Percentiles rank a stretch among this genome's conserved stretches.
Conservation (phyloP, 305 asterid species). For the Fraxinus greggii region DNA sequence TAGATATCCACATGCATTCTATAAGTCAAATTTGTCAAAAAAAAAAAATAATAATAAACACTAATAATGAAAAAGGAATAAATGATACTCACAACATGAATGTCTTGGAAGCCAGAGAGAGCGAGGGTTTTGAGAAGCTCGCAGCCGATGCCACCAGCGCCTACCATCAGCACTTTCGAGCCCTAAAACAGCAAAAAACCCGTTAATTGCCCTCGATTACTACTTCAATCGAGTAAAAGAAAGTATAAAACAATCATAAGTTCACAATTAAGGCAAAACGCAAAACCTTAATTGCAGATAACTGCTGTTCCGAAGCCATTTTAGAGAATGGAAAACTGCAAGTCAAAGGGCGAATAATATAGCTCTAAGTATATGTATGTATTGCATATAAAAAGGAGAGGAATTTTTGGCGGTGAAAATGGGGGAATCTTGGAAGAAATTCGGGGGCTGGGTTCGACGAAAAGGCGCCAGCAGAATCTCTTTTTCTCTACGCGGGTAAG, state of each 20-base stretch:
- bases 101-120: conserved; percentile 81
- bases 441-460: conserved; percentile 27
- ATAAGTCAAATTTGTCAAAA: background rate
- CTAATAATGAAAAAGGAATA: background rate
- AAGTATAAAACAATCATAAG: background rate
- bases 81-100: conserved; percentile 70
- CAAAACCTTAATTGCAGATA: conserved; percentile 63
- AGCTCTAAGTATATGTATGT: conserved; percentile 13
- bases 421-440: conserved; percentile 31
- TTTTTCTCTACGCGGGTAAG: background rate
- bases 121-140: conserved; percentile 95
- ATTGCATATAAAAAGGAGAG: conserved; percentile 14
- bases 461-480: conserved; percentile 57
- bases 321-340: conserved; percentile 12
- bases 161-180: conserved; percentile 93
- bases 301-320: conserved; percentile 67
- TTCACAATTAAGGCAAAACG: conserved; percentile 1
- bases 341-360: conserved; percentile 24
- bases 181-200: conserved; percentile 43
- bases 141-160: conserved; percentile 99
- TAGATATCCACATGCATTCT: conserved; percentile 17
- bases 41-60: background rate
- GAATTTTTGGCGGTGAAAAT: background rate
- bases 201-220: background rate
- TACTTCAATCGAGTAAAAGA: conserved; percentile 13